Evolutionary conservation across 2,329 filamentous ascomycete genomes (phyloP).

Genomic region (Botrytis cinerea): DNA sequence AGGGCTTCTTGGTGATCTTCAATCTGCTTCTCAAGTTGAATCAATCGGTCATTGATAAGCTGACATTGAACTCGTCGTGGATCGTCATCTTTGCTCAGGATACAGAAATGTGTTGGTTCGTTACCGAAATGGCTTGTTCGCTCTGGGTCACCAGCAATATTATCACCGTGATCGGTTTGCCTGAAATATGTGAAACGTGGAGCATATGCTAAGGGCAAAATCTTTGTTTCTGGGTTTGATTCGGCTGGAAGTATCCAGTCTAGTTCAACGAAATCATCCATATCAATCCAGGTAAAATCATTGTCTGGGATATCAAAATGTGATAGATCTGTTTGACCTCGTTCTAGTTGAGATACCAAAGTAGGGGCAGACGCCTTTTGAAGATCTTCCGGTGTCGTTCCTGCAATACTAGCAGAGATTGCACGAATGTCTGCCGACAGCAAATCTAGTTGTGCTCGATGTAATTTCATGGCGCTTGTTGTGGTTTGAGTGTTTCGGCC

Average conservation of each 20-base stretch:
- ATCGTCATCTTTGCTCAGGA: constrained; percentile 90
- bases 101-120: constrained; percentile 90
- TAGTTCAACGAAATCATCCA: constrained; percentile 98
- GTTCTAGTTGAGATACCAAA: constrained; percentile 55
- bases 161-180: constrained; percentile 86
- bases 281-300: constrained; percentile 95
- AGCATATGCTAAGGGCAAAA: constrained; percentile 86
- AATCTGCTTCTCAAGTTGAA: constrained; percentile 77
- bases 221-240: constrained; percentile 89
- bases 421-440: constrained; percentile 90
- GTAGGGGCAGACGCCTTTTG: constrained; percentile 57
- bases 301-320: constrained; percentile 95
- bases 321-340: constrained; percentile 70
- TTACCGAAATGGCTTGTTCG: constrained; percentile 88
- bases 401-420: constrained; percentile 85
- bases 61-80: constrained; percentile 85
- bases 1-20: constrained; percentile 70
- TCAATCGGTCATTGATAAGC: constrained; percentile 77
- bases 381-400: constrained; percentile 75
- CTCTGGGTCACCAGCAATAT: constrained; percentile 76
- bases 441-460: constrained; percentile 90
- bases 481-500: constrained; percentile 74
- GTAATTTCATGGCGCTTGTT: constrained; percentile 93
- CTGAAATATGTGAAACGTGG: constrained; percentile 97
- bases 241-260: constrained; percentile 94